Conservation (phyloP, 169 alveolate species). For the Plasmodium relictum region DNA sequence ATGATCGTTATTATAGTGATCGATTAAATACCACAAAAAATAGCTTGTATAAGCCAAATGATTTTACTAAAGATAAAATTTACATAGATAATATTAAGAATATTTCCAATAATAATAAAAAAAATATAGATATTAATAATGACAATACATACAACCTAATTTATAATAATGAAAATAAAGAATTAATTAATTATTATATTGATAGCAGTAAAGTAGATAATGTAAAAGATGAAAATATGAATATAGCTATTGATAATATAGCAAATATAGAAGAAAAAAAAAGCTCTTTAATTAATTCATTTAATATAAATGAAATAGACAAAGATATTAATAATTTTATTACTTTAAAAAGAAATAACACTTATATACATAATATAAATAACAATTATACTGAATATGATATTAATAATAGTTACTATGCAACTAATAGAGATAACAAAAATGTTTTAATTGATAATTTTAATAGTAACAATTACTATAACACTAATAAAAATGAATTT, state of each 20-base stretch:
- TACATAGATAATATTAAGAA: not conserved
- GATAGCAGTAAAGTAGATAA: not conserved
- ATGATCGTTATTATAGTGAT: too few species aligned
- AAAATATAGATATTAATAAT: not conserved
- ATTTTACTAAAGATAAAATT: not conserved
- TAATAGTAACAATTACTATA: too few species aligned
- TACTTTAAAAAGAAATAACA: constrained; percentile 18
- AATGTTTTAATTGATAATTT: too few species aligned
- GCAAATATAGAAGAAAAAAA: not conserved
- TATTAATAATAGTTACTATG: not conserved
- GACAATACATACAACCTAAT: not conserved
- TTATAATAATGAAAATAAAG: not conserved
- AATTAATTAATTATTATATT: not conserved
- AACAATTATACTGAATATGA: constrained; percentile 66
- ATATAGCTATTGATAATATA: not conserved
- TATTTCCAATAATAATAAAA: not conserved
- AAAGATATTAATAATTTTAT: constrained; percentile 5
- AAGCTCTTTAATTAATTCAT: not conserved
- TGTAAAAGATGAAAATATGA: not conserved
- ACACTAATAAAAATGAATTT: too few species aligned
- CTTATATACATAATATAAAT: constrained; percentile 17
- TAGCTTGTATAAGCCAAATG: too few species aligned
- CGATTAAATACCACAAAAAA: too few species aligned
- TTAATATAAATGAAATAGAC: not conserved
- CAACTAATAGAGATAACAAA: not conserved